phyloP scores from a whole-genome alignment of 106 monocot species.

The Allium cepa region DNA sequence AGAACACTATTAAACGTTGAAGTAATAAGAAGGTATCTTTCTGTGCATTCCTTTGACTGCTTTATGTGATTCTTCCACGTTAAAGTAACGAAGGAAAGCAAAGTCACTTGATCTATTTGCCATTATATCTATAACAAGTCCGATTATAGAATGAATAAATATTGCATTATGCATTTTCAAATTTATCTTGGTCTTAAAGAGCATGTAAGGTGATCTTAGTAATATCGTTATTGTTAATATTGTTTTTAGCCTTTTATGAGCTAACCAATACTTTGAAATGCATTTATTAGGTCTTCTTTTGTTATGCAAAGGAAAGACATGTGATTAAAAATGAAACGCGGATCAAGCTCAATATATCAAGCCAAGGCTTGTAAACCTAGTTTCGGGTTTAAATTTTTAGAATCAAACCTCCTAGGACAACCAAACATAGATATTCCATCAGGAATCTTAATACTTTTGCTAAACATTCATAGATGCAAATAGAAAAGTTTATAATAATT shows the following conservation, averaged over 20 bases:
- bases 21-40: conserved; percentile 39
- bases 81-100: conserved; percentile 81
- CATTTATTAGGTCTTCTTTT: conserved; percentile 56
- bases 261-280: conserved; percentile 75
- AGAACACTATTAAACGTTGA: neutral
- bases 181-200: too few relatives aligned
- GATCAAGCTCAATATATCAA: too few relatives aligned
- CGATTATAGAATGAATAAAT: conserved; percentile 29
- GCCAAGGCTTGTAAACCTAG: too few relatives aligned
- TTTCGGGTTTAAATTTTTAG: too few relatives aligned
- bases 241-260: conserved; percentile 63
- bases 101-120: conserved; percentile 82
- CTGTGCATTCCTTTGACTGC: conserved; percentile 97
- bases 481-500: too few relatives aligned
- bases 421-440: too few relatives aligned
- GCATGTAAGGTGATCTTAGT: too few relatives aligned
- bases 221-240: too few relatives aligned
- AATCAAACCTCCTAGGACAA: too few relatives aligned
- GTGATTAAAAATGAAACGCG: neutral
- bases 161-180: too few relatives aligned
- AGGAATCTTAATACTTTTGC: too few relatives aligned
- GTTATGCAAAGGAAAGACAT: conserved; percentile 87
- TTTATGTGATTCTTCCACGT: conserved; percentile 54
- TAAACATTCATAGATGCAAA: too few relatives aligned
- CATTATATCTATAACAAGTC: conserved; percentile 81